Base-by-base conservation (phyloP, 2,329 filamentous ascomycete species). In the Exutisphaerella laricina region DNA sequence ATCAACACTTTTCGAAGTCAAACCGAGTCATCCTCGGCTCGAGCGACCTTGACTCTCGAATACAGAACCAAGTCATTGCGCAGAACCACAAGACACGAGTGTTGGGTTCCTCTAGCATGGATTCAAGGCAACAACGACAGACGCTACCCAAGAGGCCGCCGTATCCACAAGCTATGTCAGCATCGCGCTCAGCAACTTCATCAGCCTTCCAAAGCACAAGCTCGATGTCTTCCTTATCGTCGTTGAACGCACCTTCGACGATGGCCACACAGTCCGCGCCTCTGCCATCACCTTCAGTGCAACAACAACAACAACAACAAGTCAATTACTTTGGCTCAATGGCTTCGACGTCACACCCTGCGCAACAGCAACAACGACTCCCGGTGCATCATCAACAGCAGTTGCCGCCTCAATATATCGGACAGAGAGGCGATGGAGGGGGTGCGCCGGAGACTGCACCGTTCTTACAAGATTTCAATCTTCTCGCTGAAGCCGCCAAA, bases 401-500 rank as follows among this genome's bases (percentile, higher is more conserved):
- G 37, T 44, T 31, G 25, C 25, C 39, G 10, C 31, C 43, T 14
- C 45, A 45, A 22, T 57, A 59, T 36, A 41, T 56, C 20, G 61
- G 60, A 12, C 58, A 62, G 48, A 55, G 61, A 52, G 58, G 59
- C 22, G 43, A 53, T 14, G 49, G 49, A 25, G 56, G 51, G 20
- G 61, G 59, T 6, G 46, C 48, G 23, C 64, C 66, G 28, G 69
- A 71, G 57, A 78, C 76, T 1, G 71, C 73, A 7, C 73, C 73
- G 3, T 88, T 88, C 61, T 74, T 94, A 47, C 80, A 82, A 57
- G 84, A 94, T 65, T 86, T 90, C 59, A 90, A 78, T 45, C 77
- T 96, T 21, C 77, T 96, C 30, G 89, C 89, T 25, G 90, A 97
- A 71, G 90, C 90, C 2, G 90, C 88, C 31, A 95, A 94, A 68